Evolutionary conservation across 2,329 filamentous ascomycete species (phyloP), one percentile per base, ranked within the genome.

Genomic region (Sporothrix sp.): DNA sequence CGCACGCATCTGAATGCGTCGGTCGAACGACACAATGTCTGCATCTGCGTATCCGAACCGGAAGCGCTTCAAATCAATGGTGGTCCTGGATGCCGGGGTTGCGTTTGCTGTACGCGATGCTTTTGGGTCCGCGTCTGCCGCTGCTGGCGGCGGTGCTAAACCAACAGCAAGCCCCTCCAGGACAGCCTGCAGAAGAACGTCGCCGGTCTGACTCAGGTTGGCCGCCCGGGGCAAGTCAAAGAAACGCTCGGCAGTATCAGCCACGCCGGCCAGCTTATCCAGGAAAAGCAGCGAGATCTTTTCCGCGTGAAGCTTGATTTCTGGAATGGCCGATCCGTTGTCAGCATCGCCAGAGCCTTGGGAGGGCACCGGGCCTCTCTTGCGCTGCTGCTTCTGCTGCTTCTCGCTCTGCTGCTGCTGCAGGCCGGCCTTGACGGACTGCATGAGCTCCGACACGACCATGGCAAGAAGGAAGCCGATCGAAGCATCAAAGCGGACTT

Each of bases 21-120:
- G 71, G 56, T 82, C 75, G 54, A 85, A 84, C 1, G 76, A 82
- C 32, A 85, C 55, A 32, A 85, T 82, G 50, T 81, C 75, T 35
- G 78, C 78, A 54, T 77, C 55, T 70, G 73, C 71, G 59, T 84
- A 84, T 1, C 81, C 80, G 57, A 85, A 79, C 0, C 69, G 70
- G 58, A 85, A 78, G 54, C 76, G 78, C 55, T 77, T 70, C 2
- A 83, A 59, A 38, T 72, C 67, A 10, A 81, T 58, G 36, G 63
- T 71, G 4, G 66, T 62, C 40, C 69, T 51, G 2, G 51, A 52
- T 3, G 23, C 21, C 2, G 36, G n/a, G 2, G 36, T 5, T 9
- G 32, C n/a, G 13, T 6, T 23, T 5, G 18, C 9, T 3, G 23
- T n/a, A 14, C 9, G 10, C 4, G 52, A 33, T 4, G 36, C 27